phyloP scores from a whole-genome alignment of 1,284 basidiomycete species.

The Leccinum pachyderme region DNA sequence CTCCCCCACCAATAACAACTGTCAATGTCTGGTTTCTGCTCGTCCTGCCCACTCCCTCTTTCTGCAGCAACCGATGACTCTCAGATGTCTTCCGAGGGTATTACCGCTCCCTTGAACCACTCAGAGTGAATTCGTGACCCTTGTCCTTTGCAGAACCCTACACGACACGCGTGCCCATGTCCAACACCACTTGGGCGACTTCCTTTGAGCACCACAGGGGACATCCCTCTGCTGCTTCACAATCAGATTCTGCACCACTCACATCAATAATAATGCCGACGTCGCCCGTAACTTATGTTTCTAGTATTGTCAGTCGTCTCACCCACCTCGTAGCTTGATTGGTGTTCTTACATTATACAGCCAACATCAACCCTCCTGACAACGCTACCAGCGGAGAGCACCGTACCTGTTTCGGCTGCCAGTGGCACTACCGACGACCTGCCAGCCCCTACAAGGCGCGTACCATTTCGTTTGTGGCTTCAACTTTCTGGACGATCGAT shows the following conservation, averaged over 20 bases:
- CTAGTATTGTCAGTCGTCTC: not conserved
- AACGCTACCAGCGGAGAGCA: not conserved
- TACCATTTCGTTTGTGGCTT: not conserved
- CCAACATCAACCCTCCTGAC: not conserved
- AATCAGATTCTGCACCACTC: not conserved
- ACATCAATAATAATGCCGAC: not conserved
- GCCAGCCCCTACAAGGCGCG: slow-evolving; percentile 12
- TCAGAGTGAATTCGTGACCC: not conserved
- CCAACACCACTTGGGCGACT: not conserved
- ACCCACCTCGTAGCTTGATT: not conserved
- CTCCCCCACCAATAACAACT: not conserved
- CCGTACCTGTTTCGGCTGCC: slow-evolving; percentile 4
- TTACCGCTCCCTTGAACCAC: not conserved
- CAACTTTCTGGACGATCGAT: slow-evolving; percentile 4
- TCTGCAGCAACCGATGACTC: not conserved
- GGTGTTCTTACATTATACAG: not conserved
- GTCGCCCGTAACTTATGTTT: not conserved
- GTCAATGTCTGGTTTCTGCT: not conserved
- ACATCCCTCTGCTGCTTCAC: not conserved
- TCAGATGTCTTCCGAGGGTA: not conserved
- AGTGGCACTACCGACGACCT: not conserved
- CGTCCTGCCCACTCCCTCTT: not conserved
- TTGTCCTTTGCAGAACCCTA: not conserved
- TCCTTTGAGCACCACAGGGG: not conserved
- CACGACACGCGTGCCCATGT: not conserved